phyloP scores from a whole-genome alignment of 805 yeast genomes.

The Yamadazyma tumulicola region DNA sequence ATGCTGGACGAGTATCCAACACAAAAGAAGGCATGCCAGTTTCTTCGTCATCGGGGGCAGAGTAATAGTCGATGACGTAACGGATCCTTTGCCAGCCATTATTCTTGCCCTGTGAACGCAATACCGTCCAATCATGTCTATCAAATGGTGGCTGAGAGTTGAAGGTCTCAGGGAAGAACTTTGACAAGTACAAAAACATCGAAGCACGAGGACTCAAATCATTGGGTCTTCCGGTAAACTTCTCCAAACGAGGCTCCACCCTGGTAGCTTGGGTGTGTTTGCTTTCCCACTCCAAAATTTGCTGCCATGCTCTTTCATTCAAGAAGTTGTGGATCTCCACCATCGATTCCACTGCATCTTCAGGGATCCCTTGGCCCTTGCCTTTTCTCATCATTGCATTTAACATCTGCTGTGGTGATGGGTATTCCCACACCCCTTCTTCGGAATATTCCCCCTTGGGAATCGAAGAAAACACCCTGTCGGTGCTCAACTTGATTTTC shows the following conservation, averaged over 20 bases:
- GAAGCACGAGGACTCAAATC: slow-evolving; percentile 85
- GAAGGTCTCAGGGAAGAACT: slow-evolving; percentile 67
- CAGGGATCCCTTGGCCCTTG: slow-evolving; percentile 82
- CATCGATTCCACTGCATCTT: slow-evolving; percentile 95
- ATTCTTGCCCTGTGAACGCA: slow-evolving; percentile 51
- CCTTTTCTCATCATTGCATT: slow-evolving; percentile 97
- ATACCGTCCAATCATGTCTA: slow-evolving; percentile 97
- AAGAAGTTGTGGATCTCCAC: slow-evolving; percentile 94
- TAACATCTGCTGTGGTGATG: slow-evolving; percentile 98
- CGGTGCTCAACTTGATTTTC: slow-evolving; percentile 70
- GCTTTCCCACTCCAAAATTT: slow-evolving; percentile 87
- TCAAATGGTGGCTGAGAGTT: slow-evolving; percentile 88
- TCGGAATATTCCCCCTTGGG: slow-evolving; percentile 70
- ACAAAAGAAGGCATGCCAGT: slow-evolving; percentile 88
- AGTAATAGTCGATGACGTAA: slow-evolving; percentile 92
- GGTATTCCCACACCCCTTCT: slow-evolving; percentile 94
- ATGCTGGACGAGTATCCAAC: slow-evolving; percentile 93
- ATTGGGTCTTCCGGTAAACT: slow-evolving; percentile 90
- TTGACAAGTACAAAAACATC: slow-evolving; percentile 60
- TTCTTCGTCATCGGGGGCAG: slow-evolving; percentile 87
- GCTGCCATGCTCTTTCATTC: slow-evolving; percentile 97
- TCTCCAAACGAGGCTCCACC: slow-evolving; percentile 69
- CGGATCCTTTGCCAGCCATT: slow-evolving; percentile 69
- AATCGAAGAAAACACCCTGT: slow-evolving; percentile 77
- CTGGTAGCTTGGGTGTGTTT: slow-evolving; percentile 55